Base-by-base conservation (phyloP, 352 stramenopile genomes). In the Globisporangium iwayamae region DNA sequence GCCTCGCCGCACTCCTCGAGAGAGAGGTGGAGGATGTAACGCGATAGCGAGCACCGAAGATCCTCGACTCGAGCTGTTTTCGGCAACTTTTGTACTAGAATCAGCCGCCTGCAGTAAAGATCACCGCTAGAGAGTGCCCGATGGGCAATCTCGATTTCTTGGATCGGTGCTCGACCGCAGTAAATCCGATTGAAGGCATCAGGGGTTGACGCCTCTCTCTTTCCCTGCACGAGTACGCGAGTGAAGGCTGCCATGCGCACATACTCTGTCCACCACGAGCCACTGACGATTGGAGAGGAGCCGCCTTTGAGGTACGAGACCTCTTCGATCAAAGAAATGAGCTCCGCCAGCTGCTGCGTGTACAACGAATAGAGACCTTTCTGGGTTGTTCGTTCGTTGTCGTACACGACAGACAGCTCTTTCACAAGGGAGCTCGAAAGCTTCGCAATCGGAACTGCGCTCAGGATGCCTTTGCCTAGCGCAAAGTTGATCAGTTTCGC, bases 1-100 rank as follows among this genome's bases (percentile, higher is more conserved):
- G 80, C 81, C 73, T 91, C 84, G 8, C 84, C 84, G 39, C 82
- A 93, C 46, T 90, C 83, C 56, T 93, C 79, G 20, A 91, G 71
- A 30, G 82, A 80, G 14, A 91, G 58, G 50, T 87, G 84, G 16
- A 82, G 67, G 28, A 93, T 67, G 53, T 82, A 90, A 6, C 77
- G 81, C 32, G 82, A 87, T 5, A 93, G 28, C 1, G 70, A 72
- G 5, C 55, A 36, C 41, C 70, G 51, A 22, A 93, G 61, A 9
- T 83, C 73, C 1, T 63, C 56, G 25, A 86, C 55, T 51, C 74
- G 72, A n/a, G 59, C 65, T 3, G 84, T 93, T n/a, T 67, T 58
- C n/a, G 84, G 84, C 10, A 93, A 39, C 53, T 84, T 86, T 57
- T 93, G 84, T 20, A 93, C 54, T 34, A 93, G 57, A 16, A 93